Percentiles rank a stretch among this genome's conserved stretches.
These are phyloP conservation scores for Sarcodon sp. DNA, from an alignment of 768 basidiomycete species.

Conservation along the genomic window DNA sequence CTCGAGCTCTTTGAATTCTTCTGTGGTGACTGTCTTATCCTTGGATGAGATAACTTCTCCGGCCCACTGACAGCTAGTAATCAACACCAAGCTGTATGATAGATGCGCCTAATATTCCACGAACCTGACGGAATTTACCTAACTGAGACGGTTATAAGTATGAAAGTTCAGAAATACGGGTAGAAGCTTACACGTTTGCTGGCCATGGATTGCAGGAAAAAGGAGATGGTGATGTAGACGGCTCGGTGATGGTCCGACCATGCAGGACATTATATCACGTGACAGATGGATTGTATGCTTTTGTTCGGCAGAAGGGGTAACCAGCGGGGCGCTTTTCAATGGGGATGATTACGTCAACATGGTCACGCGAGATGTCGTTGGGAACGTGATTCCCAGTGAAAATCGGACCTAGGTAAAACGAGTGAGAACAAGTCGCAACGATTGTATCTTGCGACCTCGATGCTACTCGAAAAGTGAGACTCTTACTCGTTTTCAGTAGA, in stretches of 20 bases:
- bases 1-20: slow-evolving; percentile 74
- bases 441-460: no score
- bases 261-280: neutral
- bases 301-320: no score
- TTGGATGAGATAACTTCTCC: slow-evolving; percentile 79
- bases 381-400: no score
- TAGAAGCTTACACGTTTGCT: slow-evolving; percentile 44
- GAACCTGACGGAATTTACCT: slow-evolving; percentile 67
- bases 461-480: no score
- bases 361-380: no score
- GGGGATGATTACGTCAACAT: no score
- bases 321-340: no score
- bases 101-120: slow-evolving; percentile 10
- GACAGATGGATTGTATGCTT: neutral
- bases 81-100: slow-evolving; percentile 17
- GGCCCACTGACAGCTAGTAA: slow-evolving; percentile 48
- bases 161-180: neutral
- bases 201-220: slow-evolving; percentile 30
- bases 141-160: slow-evolving; percentile 28
- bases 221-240: neutral
- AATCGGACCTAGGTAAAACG: no score
- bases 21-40: slow-evolving; percentile 67
- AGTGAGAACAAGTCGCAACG: no score
- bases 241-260: neutral
- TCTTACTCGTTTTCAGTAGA: no score